These are phyloP conservation scores for Zygosaccharomyces pseudobailii DNA, from an alignment of 1,139 yeast genomes.

Conservation along the genomic window DNA sequence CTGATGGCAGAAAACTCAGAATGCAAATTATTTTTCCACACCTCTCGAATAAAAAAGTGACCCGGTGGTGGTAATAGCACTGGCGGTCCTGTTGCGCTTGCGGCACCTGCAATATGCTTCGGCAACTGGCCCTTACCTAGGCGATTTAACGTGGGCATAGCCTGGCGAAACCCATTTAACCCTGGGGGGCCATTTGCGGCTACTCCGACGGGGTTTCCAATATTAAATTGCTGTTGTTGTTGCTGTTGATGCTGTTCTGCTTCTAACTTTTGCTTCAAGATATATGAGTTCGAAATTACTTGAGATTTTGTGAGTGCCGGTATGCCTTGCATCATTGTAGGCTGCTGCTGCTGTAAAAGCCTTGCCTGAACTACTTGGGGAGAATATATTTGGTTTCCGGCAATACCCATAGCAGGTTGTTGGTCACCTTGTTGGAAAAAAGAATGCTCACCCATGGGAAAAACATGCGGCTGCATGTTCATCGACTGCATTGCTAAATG, in stretches of 20 bases:
- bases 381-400: slow-evolving; percentile 28
- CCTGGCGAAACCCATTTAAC: slow-evolving; percentile 18
- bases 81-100: slow-evolving; percentile 17
- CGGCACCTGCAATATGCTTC: slow-evolving; percentile 14
- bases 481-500: slow-evolving; percentile 22
- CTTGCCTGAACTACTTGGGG: slow-evolving; percentile 26
- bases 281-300: slow-evolving; percentile 19
- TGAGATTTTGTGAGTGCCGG: slow-evolving; percentile 16
- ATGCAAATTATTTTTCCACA: slow-evolving; percentile 82
- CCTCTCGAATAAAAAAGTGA: slow-evolving; percentile 44
- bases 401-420: slow-evolving; percentile 20
- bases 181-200: slow-evolving; percentile 21
- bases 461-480: slow-evolving; percentile 24
- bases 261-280: slow-evolving; percentile 29
- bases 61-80: slow-evolving; percentile 31
- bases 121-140: slow-evolving; percentile 16
- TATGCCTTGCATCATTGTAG: slow-evolving; percentile 12
- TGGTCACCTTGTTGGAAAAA: slow-evolving; percentile 25
- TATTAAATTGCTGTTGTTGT: slow-evolving; percentile 13
- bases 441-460: slow-evolving; percentile 30
- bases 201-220: slow-evolving; percentile 6
- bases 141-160: slow-evolving; percentile 13
- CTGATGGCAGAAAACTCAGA: slow-evolving; percentile 74
- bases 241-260: slow-evolving; percentile 21
- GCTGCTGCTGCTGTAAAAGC: slow-evolving; percentile 21